Evolutionary conservation across 2,329 filamentous ascomycete species (phyloP), one percentile per base, ranked within the genome.

Genomic region (Onygenales sp.): DNA sequence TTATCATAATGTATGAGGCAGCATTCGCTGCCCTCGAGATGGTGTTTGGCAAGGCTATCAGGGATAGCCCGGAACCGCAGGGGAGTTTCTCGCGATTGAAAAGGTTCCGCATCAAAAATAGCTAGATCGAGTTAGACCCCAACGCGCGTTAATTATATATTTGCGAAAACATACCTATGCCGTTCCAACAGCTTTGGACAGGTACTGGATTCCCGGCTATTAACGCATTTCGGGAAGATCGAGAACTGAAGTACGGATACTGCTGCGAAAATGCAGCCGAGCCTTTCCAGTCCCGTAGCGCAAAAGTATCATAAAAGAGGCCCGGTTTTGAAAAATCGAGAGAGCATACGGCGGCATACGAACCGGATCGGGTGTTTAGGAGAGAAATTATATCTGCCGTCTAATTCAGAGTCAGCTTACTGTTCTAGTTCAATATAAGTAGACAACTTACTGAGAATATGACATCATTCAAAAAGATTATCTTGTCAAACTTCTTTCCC

Each of bases 21-120:
- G 71, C 86, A 90, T 68, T 91, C 87, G 11, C 82, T 86, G n/a
- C 77, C 87, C 67, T 91, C 87, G 31, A 90, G 73, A 45, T 71
- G 67, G 33, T 61, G 62, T 3, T 59, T 54, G 0, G 77, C 76
- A 1, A 92, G 77, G 3, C 75, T 77, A 62, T 87, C 84, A 0
- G 79, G 63, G 21, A 86, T 74, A 4, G 77, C 84, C 8, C 85
- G 80, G 66, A 88, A 88, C n/a, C 70, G 73, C 0, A 87, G 57
- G 3, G 0, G 68, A 62, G 2, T 63, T 51, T 2, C 56, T 52
- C 6, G 53, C 32, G 49, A 63, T 63, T 51, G 63, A 58, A 42
- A 62, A 50, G 59, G 59, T 44, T 58, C 55, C 49, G 56, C 54
- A 45, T 56, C 56, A 44, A 54, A 57, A 36, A 48, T 56, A 42